Evolutionary conservation across 2,329 filamentous ascomycete species (phyloP).

Genomic region (Keithomyces neogunnii): DNA sequence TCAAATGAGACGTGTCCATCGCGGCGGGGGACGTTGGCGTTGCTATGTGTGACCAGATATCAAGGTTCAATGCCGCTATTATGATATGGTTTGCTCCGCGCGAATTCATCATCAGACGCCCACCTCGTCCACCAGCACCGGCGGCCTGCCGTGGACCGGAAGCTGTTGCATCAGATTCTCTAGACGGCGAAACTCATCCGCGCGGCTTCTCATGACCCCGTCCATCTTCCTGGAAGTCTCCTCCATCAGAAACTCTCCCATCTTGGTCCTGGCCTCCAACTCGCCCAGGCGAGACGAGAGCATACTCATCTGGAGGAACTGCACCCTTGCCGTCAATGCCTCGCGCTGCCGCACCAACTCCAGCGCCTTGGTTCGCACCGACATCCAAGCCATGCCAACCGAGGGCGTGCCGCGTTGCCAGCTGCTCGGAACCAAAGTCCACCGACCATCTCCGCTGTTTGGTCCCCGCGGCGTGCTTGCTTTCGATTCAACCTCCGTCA

Average conservation of each 20-base stretch:
- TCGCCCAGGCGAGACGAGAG: conserved; percentile 32
- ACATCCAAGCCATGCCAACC: conserved; percentile 37
- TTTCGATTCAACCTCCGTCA: conserved; percentile 31
- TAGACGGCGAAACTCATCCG: neutral
- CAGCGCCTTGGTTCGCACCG: conserved; percentile 33
- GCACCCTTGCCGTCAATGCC: conserved; percentile 33
- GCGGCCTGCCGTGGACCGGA: neutral
- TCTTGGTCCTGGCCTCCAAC: conserved; percentile 23
- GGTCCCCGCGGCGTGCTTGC: conserved; percentile 9
- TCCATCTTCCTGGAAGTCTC: conserved; percentile 18
- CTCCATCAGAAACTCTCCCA: conserved; percentile 13
- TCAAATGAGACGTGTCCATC: conserved; percentile 15
- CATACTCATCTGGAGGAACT: conserved; percentile 41
- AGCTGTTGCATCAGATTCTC: neutral
- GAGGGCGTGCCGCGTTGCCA: conserved; percentile 27
- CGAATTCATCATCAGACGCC: neutral
- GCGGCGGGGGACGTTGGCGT: neutral
- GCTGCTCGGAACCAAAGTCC: conserved; percentile 27
- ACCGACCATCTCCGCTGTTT: conserved; percentile 17
- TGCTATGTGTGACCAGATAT: neutral
- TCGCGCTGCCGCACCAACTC: conserved; percentile 38
- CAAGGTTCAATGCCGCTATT: neutral
- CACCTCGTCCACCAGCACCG: neutral
- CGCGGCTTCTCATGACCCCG: conserved; percentile 11
- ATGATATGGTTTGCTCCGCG: neutral